phyloP scores from a whole-genome alignment of 2,329 filamentous ascomycete genomes.

The Rachicladosporium sp. region DNA sequence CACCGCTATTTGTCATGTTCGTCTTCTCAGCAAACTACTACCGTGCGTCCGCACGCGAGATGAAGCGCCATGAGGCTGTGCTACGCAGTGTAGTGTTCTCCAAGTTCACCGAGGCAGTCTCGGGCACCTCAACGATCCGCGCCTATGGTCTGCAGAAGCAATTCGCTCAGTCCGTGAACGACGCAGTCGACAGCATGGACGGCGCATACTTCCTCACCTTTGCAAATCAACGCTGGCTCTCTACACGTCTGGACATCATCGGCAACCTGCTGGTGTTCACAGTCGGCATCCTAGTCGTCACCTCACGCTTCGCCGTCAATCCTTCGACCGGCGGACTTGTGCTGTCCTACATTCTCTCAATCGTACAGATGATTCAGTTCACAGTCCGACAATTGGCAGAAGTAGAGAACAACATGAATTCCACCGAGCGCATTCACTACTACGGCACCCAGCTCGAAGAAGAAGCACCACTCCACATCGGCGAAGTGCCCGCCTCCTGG shows the following conservation, averaged over 20 bases:
- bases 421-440: constrained; percentile 81
- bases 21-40: constrained; percentile 78
- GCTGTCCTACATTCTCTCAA: constrained; percentile 81
- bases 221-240: constrained; percentile 89
- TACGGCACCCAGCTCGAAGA: constrained; percentile 80
- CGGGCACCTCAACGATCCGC: constrained; percentile 70
- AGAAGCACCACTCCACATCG: constrained; percentile 70
- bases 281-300: constrained; percentile 81
- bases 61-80: constrained; percentile 87
- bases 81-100: constrained; percentile 81
- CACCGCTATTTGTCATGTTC: constrained; percentile 63
- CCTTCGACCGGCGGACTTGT: constrained; percentile 81
- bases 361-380: constrained; percentile 93
- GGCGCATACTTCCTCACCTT: constrained; percentile 90
- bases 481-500: constrained; percentile 62
- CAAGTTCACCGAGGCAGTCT: constrained; percentile 80
- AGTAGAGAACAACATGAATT: constrained; percentile 97
- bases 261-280: constrained; percentile 77
- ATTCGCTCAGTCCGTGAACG: constrained; percentile 58
- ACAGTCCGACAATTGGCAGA: constrained; percentile 87
- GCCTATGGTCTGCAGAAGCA: constrained; percentile 73
- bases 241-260: constrained; percentile 70
- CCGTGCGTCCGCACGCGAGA: constrained; percentile 76
- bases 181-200: constrained; percentile 81
- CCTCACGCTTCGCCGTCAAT: constrained; percentile 71